Conservation (phyloP, 2,329 filamentous ascomycete species). For the Ceratocystis colombiana region DNA sequence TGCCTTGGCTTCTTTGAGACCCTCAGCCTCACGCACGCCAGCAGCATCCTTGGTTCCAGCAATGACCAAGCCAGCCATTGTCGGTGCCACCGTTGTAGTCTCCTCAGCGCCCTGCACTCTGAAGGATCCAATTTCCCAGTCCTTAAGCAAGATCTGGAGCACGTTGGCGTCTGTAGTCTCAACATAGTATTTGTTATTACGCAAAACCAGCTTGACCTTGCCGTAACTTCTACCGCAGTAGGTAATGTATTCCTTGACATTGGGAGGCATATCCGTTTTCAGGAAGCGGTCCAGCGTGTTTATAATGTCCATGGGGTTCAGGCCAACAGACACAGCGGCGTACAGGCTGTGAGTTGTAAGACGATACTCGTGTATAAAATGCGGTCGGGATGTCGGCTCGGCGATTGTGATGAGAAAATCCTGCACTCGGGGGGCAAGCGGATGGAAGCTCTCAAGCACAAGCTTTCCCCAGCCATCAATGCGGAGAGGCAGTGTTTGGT, state of each 20-base stretch:
- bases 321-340: slow-evolving; percentile 87
- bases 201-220: slow-evolving; percentile 89
- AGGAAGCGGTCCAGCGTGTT: slow-evolving; percentile 77
- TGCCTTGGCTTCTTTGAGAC: slow-evolving; percentile 22
- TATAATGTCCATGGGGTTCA: slow-evolving; percentile 82
- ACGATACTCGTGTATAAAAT: slow-evolving; percentile 85
- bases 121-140: slow-evolving; percentile 68
- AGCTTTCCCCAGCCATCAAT: slow-evolving; percentile 82
- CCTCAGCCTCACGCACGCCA: slow-evolving; percentile 63
- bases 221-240: slow-evolving; percentile 83
- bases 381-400: slow-evolving; percentile 81
- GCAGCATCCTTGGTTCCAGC: slow-evolving; percentile 90
- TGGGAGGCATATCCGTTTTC: slow-evolving; percentile 76
- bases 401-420: slow-evolving; percentile 94
- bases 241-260: slow-evolving; percentile 65
- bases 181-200: slow-evolving; percentile 88
- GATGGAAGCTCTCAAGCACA: slow-evolving; percentile 88
- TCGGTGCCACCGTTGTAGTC: slow-evolving; percentile 71
- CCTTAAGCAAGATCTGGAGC: slow-evolving; percentile 75
- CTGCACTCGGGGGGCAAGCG: slow-evolving; percentile 74
- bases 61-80: slow-evolving; percentile 79
- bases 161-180: slow-evolving; percentile 84
- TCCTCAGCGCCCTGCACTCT: slow-evolving; percentile 62
- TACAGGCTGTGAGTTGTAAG: slow-evolving; percentile 89
- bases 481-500: slow-evolving; percentile 83